A percentile compares a stretch with the other conserved stretches of the same genome.
Evolutionary conservation across 768 basidiomycete species (phyloP).

Genomic region (Boletus subparvulus): DNA sequence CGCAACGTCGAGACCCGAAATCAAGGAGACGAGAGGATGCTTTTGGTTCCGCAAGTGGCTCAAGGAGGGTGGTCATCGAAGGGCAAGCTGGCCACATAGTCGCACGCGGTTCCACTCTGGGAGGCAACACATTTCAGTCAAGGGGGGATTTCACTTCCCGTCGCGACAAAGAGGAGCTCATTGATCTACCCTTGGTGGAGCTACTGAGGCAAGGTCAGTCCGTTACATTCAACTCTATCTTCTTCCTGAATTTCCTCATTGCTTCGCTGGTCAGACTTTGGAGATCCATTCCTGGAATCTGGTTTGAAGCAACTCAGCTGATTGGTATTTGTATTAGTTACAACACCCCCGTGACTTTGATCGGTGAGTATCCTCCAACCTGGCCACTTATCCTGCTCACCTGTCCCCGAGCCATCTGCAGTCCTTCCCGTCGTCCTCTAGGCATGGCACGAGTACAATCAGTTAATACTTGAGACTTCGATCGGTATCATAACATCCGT

Average conservation of each 20-base stretch:
- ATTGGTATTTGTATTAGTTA: not conserved
- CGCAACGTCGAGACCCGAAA: slow-evolving; percentile 51
- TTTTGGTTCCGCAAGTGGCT: slow-evolving; percentile 18
- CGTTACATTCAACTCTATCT: not conserved
- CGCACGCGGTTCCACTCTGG: slow-evolving; percentile 9
- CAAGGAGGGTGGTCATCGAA: slow-evolving; percentile 26
- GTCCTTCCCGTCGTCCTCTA: not conserved
- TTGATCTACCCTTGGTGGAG: slow-evolving; percentile 51
- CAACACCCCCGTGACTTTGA: not conserved
- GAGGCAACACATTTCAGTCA: slow-evolving; percentile 24
- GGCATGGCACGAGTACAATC: not conserved
- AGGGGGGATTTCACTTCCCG: slow-evolving; percentile 41
- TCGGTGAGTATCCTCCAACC: slow-evolving; percentile 8
- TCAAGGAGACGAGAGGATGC: slow-evolving; percentile 49
- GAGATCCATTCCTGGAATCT: slow-evolving; percentile 53
- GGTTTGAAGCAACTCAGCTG: slow-evolving; percentile 28
- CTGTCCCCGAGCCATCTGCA: not conserved
- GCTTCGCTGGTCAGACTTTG: slow-evolving; percentile 41
- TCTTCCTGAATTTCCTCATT: not conserved
- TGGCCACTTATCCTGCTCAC: slow-evolving; percentile 2
- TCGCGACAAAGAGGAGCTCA: slow-evolving; percentile 56
- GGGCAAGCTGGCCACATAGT: slow-evolving; percentile 16
- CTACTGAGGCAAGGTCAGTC: slow-evolving; percentile 52
- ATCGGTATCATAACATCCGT: not conserved
- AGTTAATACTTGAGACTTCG: not conserved